Conservation (phyloP, 352 stramenopile species). For the Peronospora tabacina region DNA sequence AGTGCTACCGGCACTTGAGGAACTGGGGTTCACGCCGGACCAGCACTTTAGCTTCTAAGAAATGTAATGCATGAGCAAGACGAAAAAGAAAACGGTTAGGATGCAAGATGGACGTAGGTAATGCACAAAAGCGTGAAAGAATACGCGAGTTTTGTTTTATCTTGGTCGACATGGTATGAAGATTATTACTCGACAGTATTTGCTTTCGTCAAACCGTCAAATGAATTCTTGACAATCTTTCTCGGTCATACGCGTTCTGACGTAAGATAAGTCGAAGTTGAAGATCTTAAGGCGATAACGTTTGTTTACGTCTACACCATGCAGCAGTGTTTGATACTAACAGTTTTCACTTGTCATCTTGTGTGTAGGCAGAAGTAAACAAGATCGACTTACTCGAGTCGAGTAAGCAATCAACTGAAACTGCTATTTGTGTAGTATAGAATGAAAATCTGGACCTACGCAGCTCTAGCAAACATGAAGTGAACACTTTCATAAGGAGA, state of each 20-base stretch:
- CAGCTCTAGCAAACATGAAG: constrained; percentile 77
- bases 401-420: constrained; percentile 88
- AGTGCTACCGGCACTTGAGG: constrained; percentile 91
- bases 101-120: constrained; percentile 6
- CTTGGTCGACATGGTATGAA: constrained; percentile 25
- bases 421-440: constrained; percentile 80
- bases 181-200: constrained; percentile 3
- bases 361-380: constrained; percentile 52
- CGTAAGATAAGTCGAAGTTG: no score
- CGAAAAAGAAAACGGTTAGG: not conserved
- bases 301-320: no score
- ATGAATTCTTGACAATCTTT: constrained; percentile 62
- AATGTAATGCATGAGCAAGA: not conserved
- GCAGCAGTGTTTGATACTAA: no score
- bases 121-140: constrained; percentile 10
- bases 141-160: constrained; percentile 31
- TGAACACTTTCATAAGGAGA: constrained; percentile 24
- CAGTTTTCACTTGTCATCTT: no score
- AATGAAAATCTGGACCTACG: constrained; percentile 85
- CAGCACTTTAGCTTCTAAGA: constrained; percentile 84
- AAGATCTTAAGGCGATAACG: no score
- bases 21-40: constrained; percentile 89
- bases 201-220: constrained; percentile 28
- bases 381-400: constrained; percentile 80
- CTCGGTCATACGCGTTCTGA: constrained; percentile 76